Base-by-base conservation (phyloP, 306 rosid genomes). In the Cercis canadensis region DNA sequence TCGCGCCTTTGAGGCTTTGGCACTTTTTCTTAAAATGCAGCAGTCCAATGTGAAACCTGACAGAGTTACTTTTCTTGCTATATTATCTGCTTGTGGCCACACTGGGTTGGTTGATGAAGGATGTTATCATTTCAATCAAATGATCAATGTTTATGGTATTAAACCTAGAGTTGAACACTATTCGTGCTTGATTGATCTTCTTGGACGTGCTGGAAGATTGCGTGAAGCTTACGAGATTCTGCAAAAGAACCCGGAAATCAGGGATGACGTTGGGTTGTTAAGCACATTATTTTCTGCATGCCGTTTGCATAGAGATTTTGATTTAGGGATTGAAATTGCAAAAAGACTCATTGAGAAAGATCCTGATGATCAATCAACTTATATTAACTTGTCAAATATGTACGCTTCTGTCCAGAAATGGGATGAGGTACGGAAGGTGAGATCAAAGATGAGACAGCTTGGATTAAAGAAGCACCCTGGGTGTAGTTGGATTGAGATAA, bases 401-500 rank as follows among this genome's bases (percentile, higher is more conserved):
- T 24, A 24, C 3, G 29, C 29, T 24, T 24, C 29, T 24, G 29
- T 24, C 29, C 29, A 24, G 29, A 24, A 24, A 24, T 24, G 29
- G 29, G 29, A 24, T 24, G 29, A 24, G 29, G 3, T 24, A 24
- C 73, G 88, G 68, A 77, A 72, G 57, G 84, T 89, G 70, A 82
- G 93, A 80, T 81, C 72, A 54, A 87, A 85, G 78, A 85, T 87
- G 88, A 92, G 84, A 57, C 89, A 85, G 52, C 73, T 89, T 49
- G 88, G 96, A 62, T 76, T 89, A 70, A 87, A 75, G 82, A 92
- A 92, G 78, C 87, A 64, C 43, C 93, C 94, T 8, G 94, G 96
- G 40, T 92, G 90, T 76, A 89, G 97, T 67, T 92, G 96, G 96
- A 87, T 86, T 54, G 96, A 89, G 83, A 81, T 86, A 77, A 74